phyloP scores from a whole-genome alignment of 768 basidiomycete species.

The Xerocomellus amylosporus region DNA sequence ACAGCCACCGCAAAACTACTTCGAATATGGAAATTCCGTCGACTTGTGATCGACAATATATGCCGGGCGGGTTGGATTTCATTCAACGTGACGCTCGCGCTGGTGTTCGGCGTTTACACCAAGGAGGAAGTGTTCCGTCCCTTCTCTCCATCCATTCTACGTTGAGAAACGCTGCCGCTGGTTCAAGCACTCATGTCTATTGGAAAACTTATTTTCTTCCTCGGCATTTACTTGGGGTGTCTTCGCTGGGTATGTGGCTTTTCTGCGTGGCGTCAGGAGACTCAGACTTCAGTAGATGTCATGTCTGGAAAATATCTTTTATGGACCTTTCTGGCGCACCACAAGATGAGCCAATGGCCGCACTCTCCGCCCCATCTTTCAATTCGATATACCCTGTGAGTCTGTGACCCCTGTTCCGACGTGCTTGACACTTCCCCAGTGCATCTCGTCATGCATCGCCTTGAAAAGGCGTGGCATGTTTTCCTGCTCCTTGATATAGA shows the following conservation, averaged over 20 bases:
- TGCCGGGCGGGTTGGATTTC: constrained; percentile 28
- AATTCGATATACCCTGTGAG: constrained; percentile 16
- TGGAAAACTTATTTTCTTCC: constrained; percentile 44
- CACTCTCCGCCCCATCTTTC: constrained; percentile 12
- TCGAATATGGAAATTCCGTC: constrained; percentile 23
- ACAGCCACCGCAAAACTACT: constrained; percentile 24
- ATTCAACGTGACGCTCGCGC: constrained; percentile 29
- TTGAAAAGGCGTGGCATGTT: constrained; percentile 23
- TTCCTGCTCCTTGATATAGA: constrained; percentile 40
- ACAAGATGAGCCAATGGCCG: constrained; percentile 13
- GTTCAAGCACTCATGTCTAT: constrained; percentile 21
- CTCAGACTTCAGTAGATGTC: constrained; percentile 21
- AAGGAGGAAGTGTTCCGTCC: constrained; percentile 40
- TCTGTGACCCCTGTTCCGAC: constrained; percentile 32
- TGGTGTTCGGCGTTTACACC: constrained; percentile 39
- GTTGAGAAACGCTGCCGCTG: constrained; percentile 8
- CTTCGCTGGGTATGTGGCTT: constrained; percentile 18
- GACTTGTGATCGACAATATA: background rate
- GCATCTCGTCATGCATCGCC: constrained; percentile 22
- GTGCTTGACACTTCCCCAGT: constrained; percentile 15
- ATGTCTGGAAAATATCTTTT: constrained; percentile 15
- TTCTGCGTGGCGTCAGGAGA: background rate
- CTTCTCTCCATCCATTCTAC: constrained; percentile 32
- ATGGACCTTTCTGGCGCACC: constrained; percentile 33
- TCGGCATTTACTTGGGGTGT: constrained; percentile 33